Percentiles rank a stretch among this genome's conserved stretches.
Evolutionary conservation across 2,329 filamentous ascomycete species (phyloP).

Genomic region (Huntiella moniliformis): DNA sequence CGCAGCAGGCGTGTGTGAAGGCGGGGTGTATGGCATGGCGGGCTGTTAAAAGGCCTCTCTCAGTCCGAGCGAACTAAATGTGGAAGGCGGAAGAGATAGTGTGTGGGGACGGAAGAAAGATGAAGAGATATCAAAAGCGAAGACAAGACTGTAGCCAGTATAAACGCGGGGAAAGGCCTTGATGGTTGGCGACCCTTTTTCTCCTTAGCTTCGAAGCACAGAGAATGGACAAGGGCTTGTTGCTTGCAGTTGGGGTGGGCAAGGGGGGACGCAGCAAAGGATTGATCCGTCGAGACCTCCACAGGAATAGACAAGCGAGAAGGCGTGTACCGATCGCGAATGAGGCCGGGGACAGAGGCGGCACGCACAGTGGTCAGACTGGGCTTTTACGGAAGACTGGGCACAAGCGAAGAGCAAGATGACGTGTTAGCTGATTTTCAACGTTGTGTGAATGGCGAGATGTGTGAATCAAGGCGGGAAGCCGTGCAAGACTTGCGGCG

Average conservation of each 20-base stretch:
- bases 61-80: constrained; percentile 2
- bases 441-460: too few relatives aligned
- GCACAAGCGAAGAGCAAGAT: constrained; percentile 10
- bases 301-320: not conserved
- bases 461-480: too few relatives aligned
- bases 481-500: too few relatives aligned
- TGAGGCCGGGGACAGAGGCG: not conserved
- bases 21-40: constrained; percentile 72
- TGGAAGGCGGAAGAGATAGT: not conserved
- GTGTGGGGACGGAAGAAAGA: constrained; percentile 1
- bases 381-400: constrained; percentile 7
- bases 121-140: not conserved
- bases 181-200: not conserved
- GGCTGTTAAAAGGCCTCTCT: not conserved
- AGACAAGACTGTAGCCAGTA: not conserved
- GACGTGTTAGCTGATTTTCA: constrained; percentile 10
- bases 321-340: not conserved
- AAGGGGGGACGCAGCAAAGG: not conserved
- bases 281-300: not conserved
- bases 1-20: constrained; percentile 45
- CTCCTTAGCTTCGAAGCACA: too few relatives aligned
- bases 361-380: constrained; percentile 1
- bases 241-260: not conserved
- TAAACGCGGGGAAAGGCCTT: constrained; percentile 1
- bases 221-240: too few relatives aligned